Evolutionary conservation across 1,139 yeast genomes (phyloP), one percentile per base, ranked within the genome.

Genomic region (Pneumocystis sp.): DNA sequence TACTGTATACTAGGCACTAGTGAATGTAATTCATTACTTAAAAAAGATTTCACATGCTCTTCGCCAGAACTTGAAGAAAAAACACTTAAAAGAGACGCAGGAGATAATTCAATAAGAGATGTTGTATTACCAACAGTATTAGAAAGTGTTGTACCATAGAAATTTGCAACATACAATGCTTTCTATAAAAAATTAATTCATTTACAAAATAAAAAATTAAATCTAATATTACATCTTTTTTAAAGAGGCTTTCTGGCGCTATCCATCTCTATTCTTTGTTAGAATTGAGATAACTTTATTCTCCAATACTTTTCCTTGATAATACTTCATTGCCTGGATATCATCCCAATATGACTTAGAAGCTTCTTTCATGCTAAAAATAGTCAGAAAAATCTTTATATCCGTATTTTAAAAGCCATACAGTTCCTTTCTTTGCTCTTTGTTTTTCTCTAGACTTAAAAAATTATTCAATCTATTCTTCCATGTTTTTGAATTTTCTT

Each of bases 131-230:
- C 73, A n/a, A 76, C 74, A 1, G 79, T 76, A 4, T 77, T 77
- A 0, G 70, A 72, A 61, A 93, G 74, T 0, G 86, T 80, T 35
- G 79, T 80, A 0, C 88, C 95, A 40, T 77, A 74, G 67, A 93
- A 79, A 72, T 90, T 90, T n/a, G 97, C 96, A 76, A 93, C 89
- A 73, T 83, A 93, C 65, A 85, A 77, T 0, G 97, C 81, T 72
- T 83, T 86, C 61, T 59, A 12, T 50, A 50, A 37, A 37, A 37
- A 37, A 37, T 50, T 25, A 42, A 31, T 59, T 42, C 12, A 25
- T 31, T 25, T 50, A 50, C 25, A 50, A 3, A 50, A 31, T 4
- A 29, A 59, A 59, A 59, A 59, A 39, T 4, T 25, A 31, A 29
- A 39, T 39, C 5, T 2, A 25, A 7, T 21, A 8, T 21, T 59